Evolutionary conservation across 2,329 filamentous ascomycete genomes (phyloP).

Genomic region (Sclerotinia nivalis): DNA sequence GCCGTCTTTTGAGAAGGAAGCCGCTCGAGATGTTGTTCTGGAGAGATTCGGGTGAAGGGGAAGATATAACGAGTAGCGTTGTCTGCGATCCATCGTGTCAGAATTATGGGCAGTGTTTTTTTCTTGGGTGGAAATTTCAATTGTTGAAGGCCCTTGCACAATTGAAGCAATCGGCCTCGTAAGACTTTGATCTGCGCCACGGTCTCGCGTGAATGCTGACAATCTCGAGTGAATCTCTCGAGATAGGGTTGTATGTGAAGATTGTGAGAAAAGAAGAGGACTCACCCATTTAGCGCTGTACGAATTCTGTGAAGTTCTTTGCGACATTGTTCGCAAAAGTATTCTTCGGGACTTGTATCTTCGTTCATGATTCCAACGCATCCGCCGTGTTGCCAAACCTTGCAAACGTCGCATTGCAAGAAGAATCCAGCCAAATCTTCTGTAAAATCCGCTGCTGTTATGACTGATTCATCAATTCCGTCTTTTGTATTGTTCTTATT

Average conservation of each 20-base stretch:
- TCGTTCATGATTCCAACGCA: conserved; percentile 97
- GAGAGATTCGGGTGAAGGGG: conserved; percentile 56
- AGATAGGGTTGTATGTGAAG: conserved; percentile 25
- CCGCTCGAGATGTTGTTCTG: conserved; percentile 60
- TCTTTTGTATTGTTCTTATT: conserved; percentile 55
- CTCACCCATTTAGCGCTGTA: conserved; percentile 82
- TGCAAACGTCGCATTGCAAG: conserved; percentile 96
- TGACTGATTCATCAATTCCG: conserved; percentile 57
- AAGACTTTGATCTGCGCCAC: conserved; percentile 41
- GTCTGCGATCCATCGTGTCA: conserved; percentile 51
- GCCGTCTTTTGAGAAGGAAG: conserved; percentile 65
- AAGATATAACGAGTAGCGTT: conserved; percentile 67
- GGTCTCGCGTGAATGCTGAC: conserved; percentile 38
- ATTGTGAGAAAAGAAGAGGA: conserved; percentile 23
- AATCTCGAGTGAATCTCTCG: conserved; percentile 28
- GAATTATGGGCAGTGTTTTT: conserved; percentile 30
- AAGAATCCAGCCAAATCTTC: conserved; percentile 90
- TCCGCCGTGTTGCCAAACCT: conserved; percentile 98
- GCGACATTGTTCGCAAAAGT: conserved; percentile 94
- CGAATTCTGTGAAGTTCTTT: conserved; percentile 88
- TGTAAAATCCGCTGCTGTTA: conserved; percentile 57
- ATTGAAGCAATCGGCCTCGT: conserved; percentile 39
- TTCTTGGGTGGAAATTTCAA: conserved; percentile 23
- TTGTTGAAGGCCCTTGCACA: conserved; percentile 17
- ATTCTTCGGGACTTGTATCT: conserved; percentile 89